Conservation (phyloP, 805 yeast species). For the Cyberlindnera xylosilytica region DNA sequence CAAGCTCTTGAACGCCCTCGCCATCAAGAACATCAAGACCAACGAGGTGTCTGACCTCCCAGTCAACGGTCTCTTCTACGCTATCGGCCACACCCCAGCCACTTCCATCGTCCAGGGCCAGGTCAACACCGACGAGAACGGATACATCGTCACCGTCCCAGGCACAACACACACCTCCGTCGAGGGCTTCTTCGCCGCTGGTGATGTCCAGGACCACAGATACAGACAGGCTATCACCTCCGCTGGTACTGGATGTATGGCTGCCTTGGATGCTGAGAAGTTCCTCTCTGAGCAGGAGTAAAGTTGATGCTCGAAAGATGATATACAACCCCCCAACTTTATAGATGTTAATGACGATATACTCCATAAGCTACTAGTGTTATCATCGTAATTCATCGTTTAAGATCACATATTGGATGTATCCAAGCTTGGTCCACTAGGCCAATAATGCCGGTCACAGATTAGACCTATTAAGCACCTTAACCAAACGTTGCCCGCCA, state of each 20-base stretch:
- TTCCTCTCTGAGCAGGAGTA: constrained; percentile 61
- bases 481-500: too few relatives aligned
- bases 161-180: constrained; percentile 86
- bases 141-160: constrained; percentile 86
- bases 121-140: constrained; percentile 75
- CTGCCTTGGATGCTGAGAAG: constrained; percentile 93
- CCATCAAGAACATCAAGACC: constrained; percentile 68
- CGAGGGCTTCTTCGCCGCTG: constrained; percentile 95
- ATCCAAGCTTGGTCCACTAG: too few relatives aligned
- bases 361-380: too few relatives aligned
- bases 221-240: constrained; percentile 99
- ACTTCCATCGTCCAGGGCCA: constrained; percentile 76
- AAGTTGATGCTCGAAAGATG: too few relatives aligned
- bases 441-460: too few relatives aligned
- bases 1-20: constrained; percentile 64
- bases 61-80: constrained; percentile 93
- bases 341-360: too few relatives aligned
- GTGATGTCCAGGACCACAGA: constrained; percentile 95
- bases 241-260: constrained; percentile 99
- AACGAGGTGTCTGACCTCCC: constrained; percentile 64
- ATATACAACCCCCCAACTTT: too few relatives aligned
- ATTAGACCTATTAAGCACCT: too few relatives aligned
- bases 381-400: too few relatives aligned
- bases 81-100: constrained; percentile 97
- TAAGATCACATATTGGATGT: too few relatives aligned